These are phyloP conservation scores for Catunica adiposa DNA, from an alignment of 2,329 filamentous ascomycete genomes.

Conservation along the genomic window DNA sequence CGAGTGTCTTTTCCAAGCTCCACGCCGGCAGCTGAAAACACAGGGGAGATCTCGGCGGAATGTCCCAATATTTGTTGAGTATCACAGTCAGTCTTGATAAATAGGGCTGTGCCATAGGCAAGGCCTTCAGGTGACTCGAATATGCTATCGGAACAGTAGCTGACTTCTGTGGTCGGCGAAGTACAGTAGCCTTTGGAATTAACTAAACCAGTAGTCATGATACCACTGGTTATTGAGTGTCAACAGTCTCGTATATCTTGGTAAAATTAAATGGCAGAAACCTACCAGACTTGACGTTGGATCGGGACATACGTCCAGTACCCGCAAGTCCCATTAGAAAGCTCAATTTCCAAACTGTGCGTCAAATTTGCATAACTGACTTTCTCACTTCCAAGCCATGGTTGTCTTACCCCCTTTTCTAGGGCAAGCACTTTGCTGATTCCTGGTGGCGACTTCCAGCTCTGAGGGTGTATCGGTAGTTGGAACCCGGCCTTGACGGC, in stretches of 20 bases:
- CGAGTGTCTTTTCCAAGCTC: conserved; percentile 11
- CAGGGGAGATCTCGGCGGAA: neutral
- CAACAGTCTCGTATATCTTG: neutral
- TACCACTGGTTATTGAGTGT: neutral
- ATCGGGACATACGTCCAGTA: conserved; percentile 12
- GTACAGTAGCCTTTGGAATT: neutral
- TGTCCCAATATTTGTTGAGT: conserved; percentile 5
- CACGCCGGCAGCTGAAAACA: conserved; percentile 3
- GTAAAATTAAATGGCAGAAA: neutral
- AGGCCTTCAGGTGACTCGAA: conserved; percentile 3
- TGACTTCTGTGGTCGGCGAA: neutral
- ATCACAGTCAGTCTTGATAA: conserved; percentile 9
- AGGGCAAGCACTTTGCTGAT: conserved; percentile 7
- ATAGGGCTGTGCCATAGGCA: conserved; percentile 4
- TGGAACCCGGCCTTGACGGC: neutral
- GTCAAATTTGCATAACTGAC: conserved; percentile 5
- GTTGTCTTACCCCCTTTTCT: neutral
- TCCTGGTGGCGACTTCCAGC: conserved; percentile 8
- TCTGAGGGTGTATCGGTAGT: conserved; percentile 4
- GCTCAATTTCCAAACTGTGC: neutral
- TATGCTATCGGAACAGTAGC: conserved; percentile 9
- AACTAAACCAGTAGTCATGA: neutral
- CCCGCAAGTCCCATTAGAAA: conserved; percentile 8
- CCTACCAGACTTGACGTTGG: conserved; percentile 10
- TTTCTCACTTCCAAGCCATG: conserved; percentile 7